Base-by-base conservation (phyloP, 176 grass and related monocot genomes). In the Elymus sibiricus region DNA sequence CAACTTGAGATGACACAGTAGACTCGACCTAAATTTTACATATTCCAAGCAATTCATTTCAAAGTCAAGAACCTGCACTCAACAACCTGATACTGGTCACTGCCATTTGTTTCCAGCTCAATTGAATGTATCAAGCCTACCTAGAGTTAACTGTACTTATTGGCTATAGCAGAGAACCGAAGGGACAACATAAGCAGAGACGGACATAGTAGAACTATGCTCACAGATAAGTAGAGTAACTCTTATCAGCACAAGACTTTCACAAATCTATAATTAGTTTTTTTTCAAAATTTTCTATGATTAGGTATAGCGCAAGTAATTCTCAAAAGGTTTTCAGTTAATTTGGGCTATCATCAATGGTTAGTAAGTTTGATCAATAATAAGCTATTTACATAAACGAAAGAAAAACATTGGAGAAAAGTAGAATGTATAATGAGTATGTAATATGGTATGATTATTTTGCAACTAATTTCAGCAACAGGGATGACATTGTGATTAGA, bases 261-360 rank as follows among this genome's bases (percentile, higher is more conserved):
- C 16, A 32, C 46, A 19, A 42, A 60, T 74, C 4, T 82, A 58
- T 51, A 4, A 56, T 38, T 70, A 37, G 32, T 11, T 70, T n/a
- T 37, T 39, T 40, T 38, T 25, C 68, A 70, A 27, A 28, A 51
- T 40, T 25, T 17, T 19, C 7, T 35, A 70, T 72, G 10, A 60
- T 35, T 69, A 59, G n/a, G 34, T 37, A 40, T 59, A 58, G 13
- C 72, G 61, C 34, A 83, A 83, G 81, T 78, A 25, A 42, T 72
- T 12, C 7, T 61, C 5, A 10, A 44, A 81, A 59, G 24, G 2
- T 44, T 44, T 51, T 24, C 67, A 17, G 25, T 74, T 83, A 35
- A 76, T 76, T n/a, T 76, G 40, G 28, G 10, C 25, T 61, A 44
- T n/a, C 28, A 24, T 65, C 59, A 25, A 14, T 46, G 40, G 28